Base-by-base conservation (phyloP, 2,329 filamentous ascomycete genomes). In the Cladophialophora psammophila region DNA sequence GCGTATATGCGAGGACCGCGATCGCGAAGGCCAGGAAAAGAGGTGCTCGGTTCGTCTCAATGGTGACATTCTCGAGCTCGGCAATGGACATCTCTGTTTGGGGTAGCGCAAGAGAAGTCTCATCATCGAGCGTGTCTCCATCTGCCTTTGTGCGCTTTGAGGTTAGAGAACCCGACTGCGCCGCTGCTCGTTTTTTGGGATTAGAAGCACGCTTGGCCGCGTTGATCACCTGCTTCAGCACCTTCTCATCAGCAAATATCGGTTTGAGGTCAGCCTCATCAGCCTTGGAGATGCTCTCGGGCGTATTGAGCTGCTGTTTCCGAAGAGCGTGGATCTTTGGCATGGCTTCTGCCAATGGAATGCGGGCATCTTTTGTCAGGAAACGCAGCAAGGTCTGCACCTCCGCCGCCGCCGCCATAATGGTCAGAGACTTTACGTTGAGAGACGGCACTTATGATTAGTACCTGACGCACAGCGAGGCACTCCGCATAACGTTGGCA, bases 31-130 rank as follows among this genome's bases (percentile, higher is more conserved):
- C 92, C 5, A 96, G 83, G 1, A 96, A 88, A 1, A 96, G 80
- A 0, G 93, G 93, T 1, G 93, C 93, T 45, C 93, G 85, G 74
- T 96, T 96, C 0, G 92, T 95, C 68, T 89, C 81, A 1, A 96
- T 72, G 0, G 82, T 80, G 0, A 86, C 86, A 1, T 80, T 77
- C 13, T 82, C 80, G 4, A 96, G 86, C 7, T 83, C 79, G 1
- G 86, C 83, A 72, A 69, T 38, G 36, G 71, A 60, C 12, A 69
- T 5, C 6, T 65, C 60, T 18, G 75, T 71, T 5, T 69, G 61
- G 4, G 78, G 79, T 12, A 81, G 72, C 42, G 74, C 68, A 10
- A 81, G 74, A 2, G 73, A 66, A 9, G 71, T 70, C 71, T 82
- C 80, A 59, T 75, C 69, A 42, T 78, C 73, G 58, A 72, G 74